phyloP scores from a whole-genome alignment of 148 eudicot species.

The Tetragonia tetragonoides region DNA sequence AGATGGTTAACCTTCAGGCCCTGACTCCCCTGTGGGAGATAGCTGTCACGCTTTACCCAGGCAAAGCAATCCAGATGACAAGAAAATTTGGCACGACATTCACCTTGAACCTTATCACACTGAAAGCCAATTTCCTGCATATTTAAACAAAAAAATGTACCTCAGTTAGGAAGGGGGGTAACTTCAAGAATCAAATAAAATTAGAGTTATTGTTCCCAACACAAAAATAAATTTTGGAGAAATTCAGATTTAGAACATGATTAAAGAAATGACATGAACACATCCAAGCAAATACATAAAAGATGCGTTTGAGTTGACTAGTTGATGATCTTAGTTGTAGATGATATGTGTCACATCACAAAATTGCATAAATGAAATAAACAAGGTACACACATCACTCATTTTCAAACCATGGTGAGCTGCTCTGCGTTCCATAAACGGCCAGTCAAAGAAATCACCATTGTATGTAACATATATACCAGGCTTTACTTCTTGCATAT shows the following conservation, averaged over 20 bases:
- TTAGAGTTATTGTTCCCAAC: not conserved
- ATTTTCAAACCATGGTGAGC: constrained; percentile 78
- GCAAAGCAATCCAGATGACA: constrained; percentile 99
- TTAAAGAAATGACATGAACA: not conserved
- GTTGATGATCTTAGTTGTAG: not conserved
- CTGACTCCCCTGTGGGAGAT: constrained; percentile 99
- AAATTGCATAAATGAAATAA: constrained; percentile 14
- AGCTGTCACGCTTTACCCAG: constrained; percentile 99
- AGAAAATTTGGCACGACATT: constrained; percentile 99
- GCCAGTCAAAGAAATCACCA: constrained; percentile 99
- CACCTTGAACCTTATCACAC: constrained; percentile 94
- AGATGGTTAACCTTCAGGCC: constrained; percentile 71
- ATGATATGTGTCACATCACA: not conserved
- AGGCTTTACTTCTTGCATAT: constrained; percentile 93
- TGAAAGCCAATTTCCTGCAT: constrained; percentile 88
- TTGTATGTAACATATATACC: constrained; percentile 98
- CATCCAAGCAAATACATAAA: constrained; percentile 3
- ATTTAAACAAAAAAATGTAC: constrained; percentile 20
- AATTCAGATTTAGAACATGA: not conserved
- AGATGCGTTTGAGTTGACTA: not conserved
- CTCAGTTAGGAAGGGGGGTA: not conserved
- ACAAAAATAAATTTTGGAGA: not conserved
- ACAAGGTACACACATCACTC: constrained; percentile 61
- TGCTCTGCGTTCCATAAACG: constrained; percentile 91
- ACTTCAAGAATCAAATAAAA: not conserved